A percentile compares a stretch with the other conserved stretches of the same genome.
Conservation (phyloP, 78 protist species). For the Bigelowiella natans region DNA sequence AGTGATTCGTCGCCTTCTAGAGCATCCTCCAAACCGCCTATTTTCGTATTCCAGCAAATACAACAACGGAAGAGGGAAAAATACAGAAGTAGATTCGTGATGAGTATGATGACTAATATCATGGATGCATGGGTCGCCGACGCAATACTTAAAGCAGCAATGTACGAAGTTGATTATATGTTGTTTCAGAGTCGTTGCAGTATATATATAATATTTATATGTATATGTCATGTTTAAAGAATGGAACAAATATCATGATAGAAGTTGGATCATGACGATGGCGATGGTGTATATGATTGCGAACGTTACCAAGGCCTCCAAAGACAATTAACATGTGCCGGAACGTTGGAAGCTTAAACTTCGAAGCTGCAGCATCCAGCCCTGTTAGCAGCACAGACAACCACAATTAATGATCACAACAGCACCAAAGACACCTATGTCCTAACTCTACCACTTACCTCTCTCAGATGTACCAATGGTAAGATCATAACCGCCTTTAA, state of each 20-base stretch:
- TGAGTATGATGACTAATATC: too few species aligned
- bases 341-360: neutral
- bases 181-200: neutral
- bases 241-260: neutral
- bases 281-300: neutral
- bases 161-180: neutral
- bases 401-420: neutral
- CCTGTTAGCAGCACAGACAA: neutral
- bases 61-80: too few species aligned
- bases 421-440: neutral
- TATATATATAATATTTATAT: neutral
- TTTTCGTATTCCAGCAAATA: too few species aligned
- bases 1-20: neutral
- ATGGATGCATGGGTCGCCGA: too few species aligned
- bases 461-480: conserved; percentile 49
- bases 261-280: neutral
- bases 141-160: neutral
- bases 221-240: neutral
- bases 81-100: too few species aligned
- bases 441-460: neutral
- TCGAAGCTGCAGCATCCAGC: neutral
- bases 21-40: neutral
- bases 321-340: conserved; percentile 37
- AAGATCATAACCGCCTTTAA: conserved; percentile 46
- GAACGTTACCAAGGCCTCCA: conserved; percentile 34